Evolutionary conservation across 208 protist species (phyloP).

Genomic region (Leishmania major): DNA sequence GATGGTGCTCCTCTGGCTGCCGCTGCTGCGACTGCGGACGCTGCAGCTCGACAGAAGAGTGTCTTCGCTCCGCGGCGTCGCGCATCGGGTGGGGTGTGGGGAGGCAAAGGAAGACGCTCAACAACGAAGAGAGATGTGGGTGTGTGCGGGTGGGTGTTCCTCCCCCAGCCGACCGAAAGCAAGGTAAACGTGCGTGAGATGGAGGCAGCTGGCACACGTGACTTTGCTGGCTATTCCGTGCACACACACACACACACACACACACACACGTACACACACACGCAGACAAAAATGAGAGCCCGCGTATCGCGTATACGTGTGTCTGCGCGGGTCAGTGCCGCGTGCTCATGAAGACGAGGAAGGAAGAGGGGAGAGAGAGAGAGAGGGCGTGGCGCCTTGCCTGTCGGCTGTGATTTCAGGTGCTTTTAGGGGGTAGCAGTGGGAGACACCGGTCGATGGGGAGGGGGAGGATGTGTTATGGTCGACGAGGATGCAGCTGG

Average conservation of each 20-base stretch:
- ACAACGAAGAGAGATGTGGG: neutral
- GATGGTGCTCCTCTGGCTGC: constrained; percentile 12
- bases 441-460: neutral
- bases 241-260: neutral
- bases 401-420: neutral
- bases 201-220: neutral
- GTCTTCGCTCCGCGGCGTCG: neutral
- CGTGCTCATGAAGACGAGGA: neutral
- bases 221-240: neutral
- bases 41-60: neutral
- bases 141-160: neutral
- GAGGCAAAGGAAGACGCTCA: no score
- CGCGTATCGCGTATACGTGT: neutral
- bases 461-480: neutral
- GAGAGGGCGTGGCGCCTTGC: neutral
- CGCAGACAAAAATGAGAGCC: no score
- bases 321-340: neutral
- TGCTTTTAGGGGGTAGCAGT: neutral
- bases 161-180: neutral
- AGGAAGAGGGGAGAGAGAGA: neutral
- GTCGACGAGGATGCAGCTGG: neutral
- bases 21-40: neutral
- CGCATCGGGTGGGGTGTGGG: constrained; percentile 2
- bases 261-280: no score
- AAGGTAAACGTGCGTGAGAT: neutral